A percentile compares a stretch with the other conserved stretches of the same genome.
Evolutionary conservation across 2,329 filamentous ascomycete species (phyloP).

Genomic region (Blastomyces emzantsi): DNA sequence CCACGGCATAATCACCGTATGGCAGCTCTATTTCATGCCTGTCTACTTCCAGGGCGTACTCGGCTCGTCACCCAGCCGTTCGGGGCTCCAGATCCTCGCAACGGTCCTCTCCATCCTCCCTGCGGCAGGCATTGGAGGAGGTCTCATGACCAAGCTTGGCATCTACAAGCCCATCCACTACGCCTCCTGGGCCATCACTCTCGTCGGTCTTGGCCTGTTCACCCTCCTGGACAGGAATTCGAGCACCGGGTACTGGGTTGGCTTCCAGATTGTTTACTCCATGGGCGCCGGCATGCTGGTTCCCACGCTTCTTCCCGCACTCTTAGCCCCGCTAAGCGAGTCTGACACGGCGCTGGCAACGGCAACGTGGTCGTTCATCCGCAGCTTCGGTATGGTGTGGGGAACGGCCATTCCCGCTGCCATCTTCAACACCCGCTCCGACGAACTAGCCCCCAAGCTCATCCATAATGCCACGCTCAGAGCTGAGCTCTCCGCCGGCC

Average conservation of each 20-base stretch:
- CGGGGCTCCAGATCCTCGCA: constrained; percentile 21
- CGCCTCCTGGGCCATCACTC: constrained; percentile 31
- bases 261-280: constrained; percentile 36
- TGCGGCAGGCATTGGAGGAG: constrained; percentile 21
- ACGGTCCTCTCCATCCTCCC: constrained; percentile 16
- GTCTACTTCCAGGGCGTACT: constrained; percentile 38
- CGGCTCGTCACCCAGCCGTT: constrained; percentile 22
- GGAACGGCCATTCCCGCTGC: constrained; percentile 24
- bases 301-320: constrained; percentile 36
- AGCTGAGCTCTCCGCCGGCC: background rate
- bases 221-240: constrained; percentile 33
- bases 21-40: constrained; percentile 34
- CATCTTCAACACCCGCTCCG: constrained; percentile 26
- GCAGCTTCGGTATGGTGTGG: constrained; percentile 26
- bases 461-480: background rate
- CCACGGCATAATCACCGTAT: constrained; percentile 27
- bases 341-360: constrained; percentile 23
- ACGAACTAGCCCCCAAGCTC: constrained; percentile 14
- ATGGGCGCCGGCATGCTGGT: constrained; percentile 39
- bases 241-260: constrained; percentile 33
- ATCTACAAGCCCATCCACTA: constrained; percentile 29
- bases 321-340: constrained; percentile 32
- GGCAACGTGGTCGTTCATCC: constrained; percentile 25
- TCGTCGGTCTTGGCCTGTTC: constrained; percentile 37
- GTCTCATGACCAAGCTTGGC: constrained; percentile 24